Percentiles rank a stretch among this genome's conserved stretches.
These are phyloP conservation scores for Leucocoprinus leucothites DNA, from an alignment of 768 basidiomycete genomes.

Conservation along the genomic window DNA sequence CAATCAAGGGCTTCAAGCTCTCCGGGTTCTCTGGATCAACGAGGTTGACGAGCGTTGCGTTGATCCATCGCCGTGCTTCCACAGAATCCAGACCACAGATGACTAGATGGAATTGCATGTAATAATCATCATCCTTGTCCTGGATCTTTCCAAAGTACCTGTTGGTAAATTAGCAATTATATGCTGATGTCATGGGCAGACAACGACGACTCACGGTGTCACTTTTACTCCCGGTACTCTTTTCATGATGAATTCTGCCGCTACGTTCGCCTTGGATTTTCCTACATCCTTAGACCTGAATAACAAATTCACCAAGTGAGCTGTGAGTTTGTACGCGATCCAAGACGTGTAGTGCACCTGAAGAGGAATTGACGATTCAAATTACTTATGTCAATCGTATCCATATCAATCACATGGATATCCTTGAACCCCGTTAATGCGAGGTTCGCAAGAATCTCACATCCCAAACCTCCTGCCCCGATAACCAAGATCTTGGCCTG, in stretches of 20 bases:
- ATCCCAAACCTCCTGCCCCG: constrained; percentile 96
- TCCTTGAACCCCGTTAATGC: constrained; percentile 96
- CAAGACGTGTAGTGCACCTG: constrained; percentile 48
- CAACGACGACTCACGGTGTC: constrained; percentile 69
- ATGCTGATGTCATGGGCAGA: not conserved
- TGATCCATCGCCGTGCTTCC: constrained; percentile 98
- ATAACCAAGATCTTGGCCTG: constrained; percentile 94
- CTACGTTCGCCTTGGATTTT: constrained; percentile 87
- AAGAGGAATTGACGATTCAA: constrained; percentile 98
- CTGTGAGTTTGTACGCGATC: not conserved
- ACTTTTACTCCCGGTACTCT: constrained; percentile 96
- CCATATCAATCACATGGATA: constrained; percentile 99
- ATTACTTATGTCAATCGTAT: constrained; percentile 99
- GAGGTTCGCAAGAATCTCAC: constrained; percentile 95
- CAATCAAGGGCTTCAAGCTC: constrained; percentile 93
- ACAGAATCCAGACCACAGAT: constrained; percentile 98
- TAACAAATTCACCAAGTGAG: not conserved
- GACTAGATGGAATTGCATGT: constrained; percentile 94
- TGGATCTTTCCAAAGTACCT: constrained; percentile 98
- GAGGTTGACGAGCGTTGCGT: constrained; percentile 92
- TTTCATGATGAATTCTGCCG: constrained; percentile 96
- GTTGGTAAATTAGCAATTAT: constrained; percentile 8
- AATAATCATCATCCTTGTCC: constrained; percentile 93
- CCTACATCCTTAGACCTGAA: constrained; percentile 87
- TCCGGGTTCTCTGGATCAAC: constrained; percentile 93